Base-by-base conservation (phyloP, 2,329 filamentous ascomycete species). In the Cordyceps farinosa region DNA sequence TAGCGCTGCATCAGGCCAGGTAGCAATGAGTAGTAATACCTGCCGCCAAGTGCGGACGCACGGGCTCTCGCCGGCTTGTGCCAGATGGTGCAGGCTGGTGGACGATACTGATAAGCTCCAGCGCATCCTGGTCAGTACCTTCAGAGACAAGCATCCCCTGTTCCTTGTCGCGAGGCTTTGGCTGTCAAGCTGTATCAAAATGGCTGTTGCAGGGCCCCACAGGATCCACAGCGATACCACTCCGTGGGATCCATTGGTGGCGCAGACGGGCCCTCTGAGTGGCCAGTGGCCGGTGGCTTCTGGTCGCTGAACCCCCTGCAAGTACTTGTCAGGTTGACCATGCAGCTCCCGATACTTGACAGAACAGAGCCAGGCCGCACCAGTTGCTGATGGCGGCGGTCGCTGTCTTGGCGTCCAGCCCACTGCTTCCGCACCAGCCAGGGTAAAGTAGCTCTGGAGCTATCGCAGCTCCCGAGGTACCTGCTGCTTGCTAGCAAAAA, bases 381-480 rank as follows among this genome's bases (percentile, higher is more conserved):
- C 48, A 15, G 8, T 38, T 17, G 8, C 8, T 60, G 36, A 44
- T 52, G 47, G 27, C 45, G 45, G 34, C 45, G 22, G 15, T 8
- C 15, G 45, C 36, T 32, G 45, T 44, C 57, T 60, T 60, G 57
- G 57, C 57, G 36, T 60, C 36, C 57, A 52, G 57, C 32, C 22
- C 29, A 32, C 27, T 50, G 29, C 47, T 15, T 32, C 29, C 2
- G 10, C 22, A 8, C 9, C 17, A 47, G 17, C 44, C 45, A 15
- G 15, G 38, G 38, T 40, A 40, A 22, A 22, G 22, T 22, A 22
- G 22, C 38, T 13, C 7, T 15, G 13, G 7, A 27, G 5, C 29
- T 30, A 29, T 22, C 27, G 47, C 27, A 50, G 29, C 47, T 30
- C 29, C 13, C 47, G 15, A 13, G 22, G 22, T 40, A 42, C 36